phyloP scores from a whole-genome alignment of 2,329 filamentous ascomycete genomes.

The Penicillium psychrosexuale region DNA sequence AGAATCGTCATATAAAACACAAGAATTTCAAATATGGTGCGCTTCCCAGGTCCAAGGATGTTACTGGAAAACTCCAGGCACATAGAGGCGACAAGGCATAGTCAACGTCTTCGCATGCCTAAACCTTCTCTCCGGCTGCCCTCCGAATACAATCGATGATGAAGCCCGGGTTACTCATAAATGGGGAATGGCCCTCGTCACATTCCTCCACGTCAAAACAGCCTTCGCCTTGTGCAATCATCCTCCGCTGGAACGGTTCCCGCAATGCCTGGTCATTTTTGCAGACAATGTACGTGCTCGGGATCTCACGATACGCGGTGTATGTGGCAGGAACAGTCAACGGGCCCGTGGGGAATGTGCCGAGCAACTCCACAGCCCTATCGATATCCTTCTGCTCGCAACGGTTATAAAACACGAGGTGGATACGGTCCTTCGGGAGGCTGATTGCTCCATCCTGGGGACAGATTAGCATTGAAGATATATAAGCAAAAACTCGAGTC shows the following conservation, averaged over 20 bases:
- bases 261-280: conserved; percentile 27
- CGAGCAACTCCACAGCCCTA: conserved; percentile 23
- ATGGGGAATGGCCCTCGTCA: conserved; percentile 30
- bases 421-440: conserved; percentile 13
- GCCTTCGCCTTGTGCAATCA: conserved; percentile 27
- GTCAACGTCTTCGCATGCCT: background rate
- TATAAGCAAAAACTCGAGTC: background rate
- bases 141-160: conserved; percentile 25
- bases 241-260: conserved; percentile 22
- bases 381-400: conserved; percentile 25
- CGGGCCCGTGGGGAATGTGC: conserved; percentile 24
- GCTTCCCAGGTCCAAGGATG: fast-evolving
- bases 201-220: conserved; percentile 28
- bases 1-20: too few relatives aligned
- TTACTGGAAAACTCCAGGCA: background rate
- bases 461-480: background rate
- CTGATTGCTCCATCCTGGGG: conserved; percentile 25
- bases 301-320: conserved; percentile 28
- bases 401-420: conserved; percentile 24
- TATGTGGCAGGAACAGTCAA: conserved; percentile 28
- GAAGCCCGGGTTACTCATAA: conserved; percentile 28
- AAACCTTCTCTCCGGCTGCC: conserved; percentile 22
- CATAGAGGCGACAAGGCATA: background rate
- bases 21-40: background rate
- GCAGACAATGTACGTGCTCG: conserved; percentile 31